Evolutionary conservation across 805 yeast genomes (phyloP), one percentile per base, ranked within the genome.

Genomic region (Lachancea sp.): DNA sequence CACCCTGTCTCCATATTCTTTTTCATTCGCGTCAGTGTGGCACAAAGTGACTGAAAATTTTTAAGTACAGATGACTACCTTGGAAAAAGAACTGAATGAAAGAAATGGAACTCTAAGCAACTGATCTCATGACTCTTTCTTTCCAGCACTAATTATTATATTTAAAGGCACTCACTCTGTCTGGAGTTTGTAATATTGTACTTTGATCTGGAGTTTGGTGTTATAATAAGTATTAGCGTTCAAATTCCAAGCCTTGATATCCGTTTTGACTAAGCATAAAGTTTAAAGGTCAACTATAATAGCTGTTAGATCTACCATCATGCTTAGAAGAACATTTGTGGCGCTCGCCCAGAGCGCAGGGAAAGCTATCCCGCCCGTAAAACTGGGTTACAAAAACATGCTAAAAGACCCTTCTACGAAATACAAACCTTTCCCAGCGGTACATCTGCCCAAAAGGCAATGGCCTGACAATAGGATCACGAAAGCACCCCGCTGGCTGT

Each of bases 401-500:
- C 71, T 84, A 38, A 74, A 65, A 49, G 87, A 82, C 48, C 89
- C 90, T 2, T 75, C 83, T 20, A 50, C 50, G 22, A 82, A 82
- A 59, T 82, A 82, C 60, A 64, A 65, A 15, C 67, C 81, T 17
- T 77, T 75, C 50, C 68, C 71, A 42, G 74, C 76, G 21, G 68
- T 81, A 28, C 57, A 71, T 15, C 65, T 82, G 41, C 74, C 77
- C 20, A 72, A 80, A 57, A 71, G 90, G 61, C 71, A 74, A 32
- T 82, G 90, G 90, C 90, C 90, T 16, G 64, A 71, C 50, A 77
- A 77, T 34, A 61, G 70, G 34, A 77, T 82, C 52, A 72, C 74
- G 36, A 78, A 78, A 58, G 82, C 88, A 4, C 90, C 90, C 46
- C 70, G 88, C 57, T 82, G 90, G 90, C 69, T 82, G 40, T 76